Conservation (phyloP, 164 flowering plant species). For the Pachysandra terminalis region DNA sequence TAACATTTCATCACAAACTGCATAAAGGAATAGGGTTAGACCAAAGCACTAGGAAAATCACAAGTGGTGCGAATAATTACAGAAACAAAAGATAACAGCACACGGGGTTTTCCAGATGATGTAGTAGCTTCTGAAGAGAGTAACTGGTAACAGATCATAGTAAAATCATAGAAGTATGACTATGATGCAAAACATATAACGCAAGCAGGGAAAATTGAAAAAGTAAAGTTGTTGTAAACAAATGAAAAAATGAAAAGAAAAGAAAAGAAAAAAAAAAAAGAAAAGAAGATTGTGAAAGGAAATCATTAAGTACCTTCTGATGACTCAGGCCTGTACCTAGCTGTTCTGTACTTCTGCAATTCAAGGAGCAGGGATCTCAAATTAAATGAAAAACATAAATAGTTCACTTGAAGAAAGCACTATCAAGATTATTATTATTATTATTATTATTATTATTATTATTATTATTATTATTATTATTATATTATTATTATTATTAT, state of each 20-base stretch:
- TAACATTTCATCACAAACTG: background rate
- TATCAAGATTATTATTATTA: background rate
- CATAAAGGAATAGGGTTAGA: background rate
- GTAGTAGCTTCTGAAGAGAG: background rate
- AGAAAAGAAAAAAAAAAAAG: background rate
- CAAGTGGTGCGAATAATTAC: background rate
- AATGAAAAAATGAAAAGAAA: background rate
- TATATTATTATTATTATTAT: no score
- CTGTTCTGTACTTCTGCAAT: conserved; percentile 70
- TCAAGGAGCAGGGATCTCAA: conserved; percentile 7
- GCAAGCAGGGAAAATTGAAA: background rate
- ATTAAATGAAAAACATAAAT: background rate
- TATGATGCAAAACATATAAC: no score
- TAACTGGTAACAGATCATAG: background rate
- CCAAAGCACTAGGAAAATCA: background rate
- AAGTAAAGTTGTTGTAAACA: background rate
- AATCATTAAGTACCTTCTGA: conserved; percentile 44
- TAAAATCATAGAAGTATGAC: background rate
- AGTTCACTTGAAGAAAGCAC: background rate
- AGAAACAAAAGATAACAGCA: background rate
- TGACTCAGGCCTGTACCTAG: conserved; percentile 58
- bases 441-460: no score
- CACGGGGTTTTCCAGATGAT: background rate
- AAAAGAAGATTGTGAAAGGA: background rate
- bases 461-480: no score